Evolutionary conservation across 1,139 yeast species (phyloP).

Genomic region (Geotrichum fermentans): DNA sequence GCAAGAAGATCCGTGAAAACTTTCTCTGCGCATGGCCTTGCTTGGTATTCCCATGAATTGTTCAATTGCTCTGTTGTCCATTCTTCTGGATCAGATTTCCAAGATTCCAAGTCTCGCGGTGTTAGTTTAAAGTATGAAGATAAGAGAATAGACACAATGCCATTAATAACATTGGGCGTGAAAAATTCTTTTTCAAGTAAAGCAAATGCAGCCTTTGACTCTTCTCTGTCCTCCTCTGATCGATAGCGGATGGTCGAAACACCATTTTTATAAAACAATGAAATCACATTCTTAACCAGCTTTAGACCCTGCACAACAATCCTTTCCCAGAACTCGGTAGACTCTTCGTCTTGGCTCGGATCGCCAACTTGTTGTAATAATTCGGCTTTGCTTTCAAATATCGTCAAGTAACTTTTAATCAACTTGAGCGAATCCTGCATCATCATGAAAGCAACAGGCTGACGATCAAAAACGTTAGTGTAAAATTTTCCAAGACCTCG

Average conservation of each 20-base stretch:
- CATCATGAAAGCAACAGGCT: constrained; percentile 68
- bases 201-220: constrained; percentile 53
- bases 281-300: constrained; percentile 60
- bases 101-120: constrained; percentile 70
- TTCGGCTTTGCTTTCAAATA: constrained; percentile 60
- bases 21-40: constrained; percentile 83
- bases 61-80: constrained; percentile 81
- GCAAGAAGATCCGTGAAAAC: constrained; percentile 71
- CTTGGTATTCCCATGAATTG: constrained; percentile 75
- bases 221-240: constrained; percentile 52
- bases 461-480: constrained; percentile 49
- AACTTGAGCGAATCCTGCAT: constrained; percentile 61
- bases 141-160: constrained; percentile 62
- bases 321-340: constrained; percentile 66
- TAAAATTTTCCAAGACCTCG: constrained; percentile 74
- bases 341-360: constrained; percentile 41
- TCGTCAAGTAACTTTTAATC: constrained; percentile 51
- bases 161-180: constrained; percentile 50
- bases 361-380: constrained; percentile 46
- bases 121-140: constrained; percentile 67
- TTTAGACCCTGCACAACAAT: constrained; percentile 66
- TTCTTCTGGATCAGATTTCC: constrained; percentile 87
- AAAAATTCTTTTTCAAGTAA: constrained; percentile 53
- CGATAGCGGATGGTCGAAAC: constrained; percentile 59
- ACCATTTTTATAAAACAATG: constrained; percentile 60